Evolutionary conservation across 1,284 basidiomycete genomes (phyloP), one percentile per base, ranked within the genome.

Genomic region (Trichosporon sp.): DNA sequence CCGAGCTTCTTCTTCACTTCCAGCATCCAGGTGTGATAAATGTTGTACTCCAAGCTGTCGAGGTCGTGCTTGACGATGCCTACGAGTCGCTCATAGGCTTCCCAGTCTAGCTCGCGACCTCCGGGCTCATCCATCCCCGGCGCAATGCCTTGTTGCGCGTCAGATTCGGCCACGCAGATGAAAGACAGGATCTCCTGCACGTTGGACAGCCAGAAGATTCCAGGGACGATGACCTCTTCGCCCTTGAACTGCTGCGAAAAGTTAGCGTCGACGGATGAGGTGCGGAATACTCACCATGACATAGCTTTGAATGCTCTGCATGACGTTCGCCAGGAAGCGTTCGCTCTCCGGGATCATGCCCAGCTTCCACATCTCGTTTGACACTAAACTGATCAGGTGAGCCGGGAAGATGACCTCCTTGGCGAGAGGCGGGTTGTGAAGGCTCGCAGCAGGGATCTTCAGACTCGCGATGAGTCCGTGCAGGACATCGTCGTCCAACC

Each of bases 321-420:
- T 99, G 70, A 99, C 93, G 80, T 98, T 98, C 51, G 97, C 97
- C 72, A 99, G 87, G 89, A 99, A 99, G 48, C 96, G 88, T 84
- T 99, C 97, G 84, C 94, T 97, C 84, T 99, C 96, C 32, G 91
- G 89, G 77, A 99, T 98, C 78, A 99, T 89, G 35, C 96, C 95
- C 79, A 98, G 94, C 86, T 98, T 98, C 97, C 97, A 99, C 96
- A 99, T 99, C 85, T 99, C 97, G 84, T 99, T 99, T 21, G 95
- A 97, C 72, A 98, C 92, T 66, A 99, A 87, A 78, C 92, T 94
- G 85, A 99, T 99, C 72, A 99, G 89, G 84, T 99, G 98, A n/a
- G 97, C 96, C 4, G 97, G 97, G 91, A 99, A 99, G 56, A 99
- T 88, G 69, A 99, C 96, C 84, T 99, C 97, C 85, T 98, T 99